A percentile compares a stretch with the other conserved stretches of the same genome.
Evolutionary conservation across 2,329 filamentous ascomycete species (phyloP).

Genomic region (Rutstroemia sp.): DNA sequence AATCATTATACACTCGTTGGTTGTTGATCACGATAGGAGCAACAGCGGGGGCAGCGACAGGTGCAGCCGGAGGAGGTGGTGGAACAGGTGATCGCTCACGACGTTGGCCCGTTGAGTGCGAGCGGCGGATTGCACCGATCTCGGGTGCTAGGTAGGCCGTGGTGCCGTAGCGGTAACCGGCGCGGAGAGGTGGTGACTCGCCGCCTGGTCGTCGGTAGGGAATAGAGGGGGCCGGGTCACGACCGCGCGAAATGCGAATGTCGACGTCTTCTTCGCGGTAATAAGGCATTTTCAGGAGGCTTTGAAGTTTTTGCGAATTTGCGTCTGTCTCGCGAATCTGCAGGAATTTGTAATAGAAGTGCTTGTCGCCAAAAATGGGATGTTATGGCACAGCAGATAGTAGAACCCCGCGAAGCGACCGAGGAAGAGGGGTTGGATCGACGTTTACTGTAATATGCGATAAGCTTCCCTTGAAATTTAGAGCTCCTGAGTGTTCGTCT

Average conservation of each 20-base stretch:
- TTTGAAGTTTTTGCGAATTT: background rate
- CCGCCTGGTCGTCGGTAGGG: slow-evolving; percentile 15
- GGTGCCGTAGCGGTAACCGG: slow-evolving; percentile 10
- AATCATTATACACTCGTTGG: slow-evolving; percentile 5
- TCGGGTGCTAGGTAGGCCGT: slow-evolving; percentile 18
- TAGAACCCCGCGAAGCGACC: slow-evolving; percentile 1
- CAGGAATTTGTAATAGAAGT: too few species aligned
- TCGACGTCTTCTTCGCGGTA: slow-evolving; percentile 50
- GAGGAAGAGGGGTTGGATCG: background rate
- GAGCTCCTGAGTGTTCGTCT: background rate
- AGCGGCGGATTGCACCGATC: slow-evolving; percentile 17
- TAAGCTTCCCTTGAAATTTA: background rate
- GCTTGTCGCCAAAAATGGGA: background rate
- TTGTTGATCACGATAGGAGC: slow-evolving; percentile 42
- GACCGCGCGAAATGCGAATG: slow-evolving; percentile 36
- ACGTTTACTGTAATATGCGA: slow-evolving; percentile 1
- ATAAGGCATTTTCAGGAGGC: slow-evolving; percentile 22
- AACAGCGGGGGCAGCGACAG: slow-evolving; percentile 15
- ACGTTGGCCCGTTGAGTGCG: slow-evolving; percentile 14
- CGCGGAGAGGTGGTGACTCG: slow-evolving; percentile 28
- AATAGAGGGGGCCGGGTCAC: slow-evolving; percentile 29
- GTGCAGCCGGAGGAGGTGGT: slow-evolving; percentile 11
- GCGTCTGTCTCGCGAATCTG: background rate
- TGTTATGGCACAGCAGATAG: background rate
- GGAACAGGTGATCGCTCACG: slow-evolving; percentile 1